Percentiles rank a stretch among this genome's conserved stretches.
These are phyloP conservation scores for Curvularia verruculosa DNA, from an alignment of 2,329 filamentous ascomycete genomes.

Conservation along the genomic window DNA sequence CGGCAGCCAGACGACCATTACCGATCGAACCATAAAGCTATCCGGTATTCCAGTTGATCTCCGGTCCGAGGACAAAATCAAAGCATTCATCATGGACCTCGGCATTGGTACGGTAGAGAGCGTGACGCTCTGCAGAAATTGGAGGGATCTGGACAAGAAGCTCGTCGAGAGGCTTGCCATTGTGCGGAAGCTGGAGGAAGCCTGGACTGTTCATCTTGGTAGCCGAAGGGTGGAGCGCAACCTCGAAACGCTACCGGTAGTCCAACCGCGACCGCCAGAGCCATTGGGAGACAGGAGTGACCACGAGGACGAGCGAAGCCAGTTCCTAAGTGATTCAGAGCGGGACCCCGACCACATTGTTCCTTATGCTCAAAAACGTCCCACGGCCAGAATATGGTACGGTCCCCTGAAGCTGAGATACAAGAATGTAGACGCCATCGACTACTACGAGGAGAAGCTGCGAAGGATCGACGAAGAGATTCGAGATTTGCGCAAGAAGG, in stretches of 20 bases:
- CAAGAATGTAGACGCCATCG: constrained; percentile 83
- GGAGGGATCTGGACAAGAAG: constrained; percentile 78
- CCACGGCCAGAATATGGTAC: constrained; percentile 76
- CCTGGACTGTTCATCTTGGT: constrained; percentile 79
- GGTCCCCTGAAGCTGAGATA: constrained; percentile 75
- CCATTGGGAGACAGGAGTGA: constrained; percentile 36
- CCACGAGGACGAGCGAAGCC: constrained; percentile 63
- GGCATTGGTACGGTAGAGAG: constrained; percentile 89
- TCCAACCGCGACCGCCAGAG: constrained; percentile 52
- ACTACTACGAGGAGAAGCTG: constrained; percentile 90
- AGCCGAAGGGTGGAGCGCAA: constrained; percentile 58
- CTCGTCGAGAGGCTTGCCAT: constrained; percentile 69
- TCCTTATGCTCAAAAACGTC: constrained; percentile 59
- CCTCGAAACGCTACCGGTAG: constrained; percentile 57
- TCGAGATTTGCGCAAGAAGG: constrained; percentile 69
- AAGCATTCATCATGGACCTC: constrained; percentile 83
- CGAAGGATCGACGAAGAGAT: constrained; percentile 80
- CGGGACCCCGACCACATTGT: constrained; percentile 48
- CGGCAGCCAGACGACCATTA: constrained; percentile 92
- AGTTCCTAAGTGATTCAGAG: constrained; percentile 62
- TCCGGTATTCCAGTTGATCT: constrained; percentile 84
- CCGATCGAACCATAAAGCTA: constrained; percentile 89
- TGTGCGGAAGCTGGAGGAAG: constrained; percentile 77
- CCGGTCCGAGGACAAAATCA: constrained; percentile 81
- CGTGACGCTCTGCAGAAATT: constrained; percentile 85